phyloP scores from a whole-genome alignment of 345 rosid species.

The Cochlearia excelsa region DNA sequence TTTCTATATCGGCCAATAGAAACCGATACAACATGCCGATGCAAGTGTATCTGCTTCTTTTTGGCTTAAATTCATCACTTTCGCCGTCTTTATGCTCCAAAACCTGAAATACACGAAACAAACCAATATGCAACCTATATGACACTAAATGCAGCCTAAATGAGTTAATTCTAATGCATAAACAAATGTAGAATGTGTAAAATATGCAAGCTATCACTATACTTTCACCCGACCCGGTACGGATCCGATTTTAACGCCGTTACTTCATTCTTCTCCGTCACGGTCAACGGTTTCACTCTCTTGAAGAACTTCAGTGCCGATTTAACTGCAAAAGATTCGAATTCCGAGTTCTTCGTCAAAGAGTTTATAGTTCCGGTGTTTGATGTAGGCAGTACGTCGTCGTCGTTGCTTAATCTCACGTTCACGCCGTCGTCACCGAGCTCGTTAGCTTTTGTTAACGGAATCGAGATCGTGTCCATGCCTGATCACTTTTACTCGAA shows the following conservation, averaged over 20 bases:
- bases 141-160: too few relatives aligned
- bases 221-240: constrained; percentile 32
- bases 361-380: constrained; percentile 27
- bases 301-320: constrained; percentile 38
- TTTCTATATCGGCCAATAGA: too few relatives aligned
- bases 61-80: too few relatives aligned
- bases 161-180: too few relatives aligned
- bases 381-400: not conserved
- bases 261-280: constrained; percentile 26
- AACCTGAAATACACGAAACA: too few relatives aligned
- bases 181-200: too few relatives aligned
- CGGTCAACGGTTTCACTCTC: constrained; percentile 31
- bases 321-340: constrained; percentile 10
- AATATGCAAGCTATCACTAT: too few relatives aligned
- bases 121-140: too few relatives aligned
- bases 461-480: constrained; percentile 39
- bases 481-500: constrained; percentile 27
- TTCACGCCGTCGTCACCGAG: constrained; percentile 30
- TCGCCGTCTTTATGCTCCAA: too few relatives aligned
- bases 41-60: too few relatives aligned
- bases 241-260: not conserved
- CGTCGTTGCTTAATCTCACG: constrained; percentile 28
- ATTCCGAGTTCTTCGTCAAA: not conserved
- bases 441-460: constrained; percentile 39
- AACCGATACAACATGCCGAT: too few relatives aligned